Conservation (phyloP, 345 rosid species). For the Gossypium longicalyx region DNA sequence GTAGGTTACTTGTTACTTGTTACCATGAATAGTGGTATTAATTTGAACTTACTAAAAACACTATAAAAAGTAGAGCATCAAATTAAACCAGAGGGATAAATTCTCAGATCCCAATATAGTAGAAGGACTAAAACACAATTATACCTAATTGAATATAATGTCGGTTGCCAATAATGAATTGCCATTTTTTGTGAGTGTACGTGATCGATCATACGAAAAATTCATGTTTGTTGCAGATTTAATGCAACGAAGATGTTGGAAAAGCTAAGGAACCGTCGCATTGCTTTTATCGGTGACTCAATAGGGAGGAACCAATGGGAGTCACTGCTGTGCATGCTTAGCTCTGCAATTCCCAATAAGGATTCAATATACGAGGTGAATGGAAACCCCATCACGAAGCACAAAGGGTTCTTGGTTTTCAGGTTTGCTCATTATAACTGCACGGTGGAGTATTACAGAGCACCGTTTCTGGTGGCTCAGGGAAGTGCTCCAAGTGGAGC, state of each 20-base stretch:
- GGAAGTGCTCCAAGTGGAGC: conserved; percentile 56
- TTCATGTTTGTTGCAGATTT: conserved; percentile 38
- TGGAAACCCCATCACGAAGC: conserved; percentile 83
- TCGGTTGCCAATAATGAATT: background rate
- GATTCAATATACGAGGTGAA: conserved; percentile 62
- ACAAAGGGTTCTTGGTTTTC: conserved; percentile 68
- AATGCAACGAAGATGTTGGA: conserved; percentile 63
- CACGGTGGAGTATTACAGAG: conserved; percentile 79
- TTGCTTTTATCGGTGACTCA: conserved; percentile 85
- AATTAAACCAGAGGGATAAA: too few relatives aligned
- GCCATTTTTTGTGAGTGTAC: background rate
- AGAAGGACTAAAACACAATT: too few relatives aligned
- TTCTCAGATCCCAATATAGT: too few relatives aligned
- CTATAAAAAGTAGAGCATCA: too few relatives aligned
- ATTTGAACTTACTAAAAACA: too few relatives aligned
- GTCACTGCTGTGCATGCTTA: conserved; percentile 78
- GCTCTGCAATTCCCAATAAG: conserved; percentile 52
- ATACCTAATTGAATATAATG: background rate
- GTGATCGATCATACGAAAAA: background rate
- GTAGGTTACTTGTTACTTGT: too few relatives aligned
- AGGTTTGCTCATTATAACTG: conserved; percentile 72
- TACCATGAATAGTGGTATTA: too few relatives aligned
- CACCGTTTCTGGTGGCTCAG: conserved; percentile 67
- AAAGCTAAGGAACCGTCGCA: conserved; percentile 51
- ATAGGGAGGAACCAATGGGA: conserved; percentile 96